Percentiles rank a stretch among this genome's conserved stretches.
phyloP scores from a whole-genome alignment of 2,329 filamentous ascomycete genomes.

The Pseudocercospora macadamiae region DNA sequence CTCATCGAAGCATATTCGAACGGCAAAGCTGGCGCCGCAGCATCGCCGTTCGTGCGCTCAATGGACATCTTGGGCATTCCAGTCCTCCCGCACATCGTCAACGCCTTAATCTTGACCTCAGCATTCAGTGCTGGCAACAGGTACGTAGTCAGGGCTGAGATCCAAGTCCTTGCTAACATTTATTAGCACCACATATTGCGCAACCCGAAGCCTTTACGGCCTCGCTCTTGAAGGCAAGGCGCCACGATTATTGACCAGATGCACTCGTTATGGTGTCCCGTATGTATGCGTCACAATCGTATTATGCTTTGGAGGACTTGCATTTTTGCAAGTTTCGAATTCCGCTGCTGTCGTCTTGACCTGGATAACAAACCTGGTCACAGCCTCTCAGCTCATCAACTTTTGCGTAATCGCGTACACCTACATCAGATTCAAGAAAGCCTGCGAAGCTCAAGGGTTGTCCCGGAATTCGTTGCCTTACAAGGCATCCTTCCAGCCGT shows the following conservation, averaged over 20 bases:
- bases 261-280: constrained; percentile 60
- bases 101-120: constrained; percentile 68
- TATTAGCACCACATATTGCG: constrained; percentile 43
- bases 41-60: constrained; percentile 64
- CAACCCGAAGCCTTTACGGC: constrained; percentile 55
- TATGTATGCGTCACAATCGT: constrained; percentile 71
- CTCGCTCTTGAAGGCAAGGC: constrained; percentile 66
- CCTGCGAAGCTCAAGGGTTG: not conserved
- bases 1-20: constrained; percentile 59
- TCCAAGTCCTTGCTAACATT: not conserved
- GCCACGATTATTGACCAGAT: constrained; percentile 53
- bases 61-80: constrained; percentile 68
- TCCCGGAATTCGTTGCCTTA: not conserved
- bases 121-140: constrained; percentile 62
- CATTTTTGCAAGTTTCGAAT: constrained; percentile 68
- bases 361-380: constrained; percentile 48
- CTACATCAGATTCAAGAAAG: constrained; percentile 1
- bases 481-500: not conserved
- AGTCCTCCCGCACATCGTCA: constrained; percentile 69
- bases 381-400: constrained; percentile 73
- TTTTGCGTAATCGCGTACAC: constrained; percentile 44
- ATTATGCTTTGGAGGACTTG: constrained; percentile 67
- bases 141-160: constrained; percentile 41
- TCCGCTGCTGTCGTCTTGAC: constrained; percentile 15
- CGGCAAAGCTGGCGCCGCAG: constrained; percentile 60